These are phyloP conservation scores for Sedum album DNA, from an alignment of 164 flowering plant genomes.

Conservation along the genomic window DNA sequence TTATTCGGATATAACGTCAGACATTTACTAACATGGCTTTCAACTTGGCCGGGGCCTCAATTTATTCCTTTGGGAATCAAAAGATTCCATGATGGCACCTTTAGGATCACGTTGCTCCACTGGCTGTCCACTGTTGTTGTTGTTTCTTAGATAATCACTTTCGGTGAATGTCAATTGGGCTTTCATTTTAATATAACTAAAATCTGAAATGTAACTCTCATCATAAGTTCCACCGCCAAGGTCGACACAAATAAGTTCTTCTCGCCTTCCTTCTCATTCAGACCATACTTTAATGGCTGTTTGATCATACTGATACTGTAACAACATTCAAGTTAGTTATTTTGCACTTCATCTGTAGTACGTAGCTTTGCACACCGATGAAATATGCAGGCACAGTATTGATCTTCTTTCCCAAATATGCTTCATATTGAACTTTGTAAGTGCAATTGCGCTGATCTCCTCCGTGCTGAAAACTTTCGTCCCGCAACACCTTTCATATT, in stretches of 20 bases:
- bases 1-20: too few species aligned
- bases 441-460: constrained; percentile 12
- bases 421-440: constrained; percentile 13
- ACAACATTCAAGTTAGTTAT: constrained; percentile 10
- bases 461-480: constrained; percentile 9
- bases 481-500: constrained; percentile 6
- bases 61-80: too few species aligned
- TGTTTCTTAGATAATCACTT: not conserved
- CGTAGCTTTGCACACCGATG: constrained; percentile 9
- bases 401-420: constrained; percentile 8
- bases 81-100: too few species aligned
- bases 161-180: not conserved
- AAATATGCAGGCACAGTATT: constrained; percentile 12
- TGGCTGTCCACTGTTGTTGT: too few species aligned
- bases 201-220: too few species aligned
- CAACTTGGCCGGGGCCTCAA: too few species aligned
- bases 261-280: constrained; percentile 9
- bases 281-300: constrained; percentile 11
- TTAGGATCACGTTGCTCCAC: too few species aligned
- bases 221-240: constrained; percentile 14
- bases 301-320: constrained; percentile 9
- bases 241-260: constrained; percentile 13
- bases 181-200: too few species aligned
- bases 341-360: constrained; percentile 9
- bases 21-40: too few species aligned